These are phyloP conservation scores for Przewalskia tangutica DNA, from an alignment of 257 asterid species.

Conservation along the genomic window DNA sequence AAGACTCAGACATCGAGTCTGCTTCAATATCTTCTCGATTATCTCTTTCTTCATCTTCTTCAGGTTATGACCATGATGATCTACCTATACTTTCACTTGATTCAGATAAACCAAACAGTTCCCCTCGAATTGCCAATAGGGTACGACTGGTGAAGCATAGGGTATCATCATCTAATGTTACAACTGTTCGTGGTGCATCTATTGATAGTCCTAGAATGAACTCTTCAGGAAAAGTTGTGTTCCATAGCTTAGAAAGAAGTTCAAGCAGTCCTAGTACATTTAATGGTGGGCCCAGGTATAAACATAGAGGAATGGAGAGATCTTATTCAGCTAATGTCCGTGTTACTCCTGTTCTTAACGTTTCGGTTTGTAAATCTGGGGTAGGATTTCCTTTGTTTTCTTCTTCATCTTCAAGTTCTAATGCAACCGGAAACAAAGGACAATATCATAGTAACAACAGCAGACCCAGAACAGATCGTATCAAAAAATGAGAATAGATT, in stretches of 20 bases:
- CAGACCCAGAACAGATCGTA: constrained; percentile 47
- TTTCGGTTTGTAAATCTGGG: constrained; percentile 79
- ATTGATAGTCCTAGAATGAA: constrained; percentile 95
- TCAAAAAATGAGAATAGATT: constrained; percentile 21
- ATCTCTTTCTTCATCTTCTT: constrained; percentile 64
- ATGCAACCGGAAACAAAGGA: constrained; percentile 24
- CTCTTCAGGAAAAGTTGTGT: constrained; percentile 80
- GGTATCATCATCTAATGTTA: constrained; percentile 18
- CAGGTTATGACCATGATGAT: constrained; percentile 71
- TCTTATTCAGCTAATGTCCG: constrained; percentile 89
- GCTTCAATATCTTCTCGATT: constrained; percentile 50
- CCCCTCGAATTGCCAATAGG: constrained; percentile 20
- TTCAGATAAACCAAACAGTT: constrained; percentile 33
- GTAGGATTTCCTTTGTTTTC: constrained; percentile 75
- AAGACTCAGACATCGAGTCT: constrained; percentile 46
- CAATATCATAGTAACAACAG: constrained; percentile 17
- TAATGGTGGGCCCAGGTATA: constrained; percentile 60
- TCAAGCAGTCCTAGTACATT: constrained; percentile 90
- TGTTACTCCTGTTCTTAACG: constrained; percentile 82
- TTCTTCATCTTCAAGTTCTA: constrained; percentile 13
- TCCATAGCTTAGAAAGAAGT: constrained; percentile 84
- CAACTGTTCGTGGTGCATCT: constrained; percentile 37
- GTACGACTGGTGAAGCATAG: constrained; percentile 41
- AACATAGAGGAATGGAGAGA: constrained; percentile 83
- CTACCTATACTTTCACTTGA: constrained; percentile 61